Base-by-base conservation (phyloP, 2,329 filamentous ascomycete species). In the Pseudocercospora fijiensis region DNA sequence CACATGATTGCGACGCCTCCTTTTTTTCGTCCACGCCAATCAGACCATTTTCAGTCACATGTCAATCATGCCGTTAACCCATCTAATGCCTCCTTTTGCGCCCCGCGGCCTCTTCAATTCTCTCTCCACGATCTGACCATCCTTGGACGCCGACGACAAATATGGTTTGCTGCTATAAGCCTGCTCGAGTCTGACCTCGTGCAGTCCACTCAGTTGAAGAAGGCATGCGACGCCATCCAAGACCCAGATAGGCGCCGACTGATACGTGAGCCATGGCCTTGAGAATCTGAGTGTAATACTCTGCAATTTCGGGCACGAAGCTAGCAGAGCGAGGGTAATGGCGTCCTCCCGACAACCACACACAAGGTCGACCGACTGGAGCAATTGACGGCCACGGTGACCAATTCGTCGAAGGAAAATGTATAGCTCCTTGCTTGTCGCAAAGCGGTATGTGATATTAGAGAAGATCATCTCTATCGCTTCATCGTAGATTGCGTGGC, bases 401-500 rank as follows among this genome's bases (percentile, higher is more conserved):
- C 73, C 73, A 28, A 75, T 71, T 52, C 68, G 63, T 16, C 78
- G 69, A 28, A 76, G 70, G 51, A 75, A 76, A 28, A 83, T 76
- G 66, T 79, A 81, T 1, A 83, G 81, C 0, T 81, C 65, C 8
- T 74, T 74, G 1, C 78, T 75, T 0, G 83, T 78, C 1, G 81
- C 77, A n/a, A 77, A 76, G 0, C 78, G 75, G 76, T 83, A 85
- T 3, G 67, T 76, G 68, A 81, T 80, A 13, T 71, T 70, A 2
- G 75, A 74, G 72, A 83, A 85, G 3, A 85, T 75, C 1, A 84
- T 73, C 27, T 77, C 74, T 0, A 73, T 69, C 0, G 79, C 79
- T 74, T 83, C 82, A 18, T 72, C 58, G 66, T 80, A 72, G 55
- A 81, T 75, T 16, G 73, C 74, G 13, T 73, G 75, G 68, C 78